These are phyloP conservation scores for Mortierella sp. DNA, from an alignment of 371 early-diverging fungal species.

Conservation along the genomic window DNA sequence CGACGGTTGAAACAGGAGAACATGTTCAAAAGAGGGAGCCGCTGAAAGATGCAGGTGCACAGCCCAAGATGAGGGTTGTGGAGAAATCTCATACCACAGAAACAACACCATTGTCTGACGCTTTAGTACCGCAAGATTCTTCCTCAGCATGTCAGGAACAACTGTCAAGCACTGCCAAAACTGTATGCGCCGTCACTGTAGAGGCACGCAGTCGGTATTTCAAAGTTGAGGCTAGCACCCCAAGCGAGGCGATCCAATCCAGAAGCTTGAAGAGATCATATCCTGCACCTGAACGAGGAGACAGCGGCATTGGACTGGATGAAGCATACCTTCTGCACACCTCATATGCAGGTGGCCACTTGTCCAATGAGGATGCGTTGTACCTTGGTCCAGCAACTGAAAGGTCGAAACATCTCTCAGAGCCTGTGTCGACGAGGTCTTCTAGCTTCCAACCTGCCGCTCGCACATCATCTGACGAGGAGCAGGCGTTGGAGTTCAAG, in stretches of 20 bases:
- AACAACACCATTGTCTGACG: neutral
- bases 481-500: neutral
- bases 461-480: neutral
- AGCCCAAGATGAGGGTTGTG: conserved; percentile 1
- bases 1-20: neutral
- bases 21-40: neutral
- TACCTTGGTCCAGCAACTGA: too few relatives aligned
- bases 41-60: neutral
- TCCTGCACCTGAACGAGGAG: conserved; percentile 17
- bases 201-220: conserved; percentile 46
- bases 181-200: conserved; percentile 1
- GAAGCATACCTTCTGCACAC: conserved; percentile 1
- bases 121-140: neutral
- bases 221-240: conserved; percentile 16
- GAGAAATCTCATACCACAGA: neutral
- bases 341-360: neutral
- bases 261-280: neutral
- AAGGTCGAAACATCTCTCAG: too few relatives aligned
- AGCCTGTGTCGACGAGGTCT: too few relatives aligned
- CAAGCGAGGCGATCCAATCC: neutral
- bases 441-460: neutral
- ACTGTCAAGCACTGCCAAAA: neutral
- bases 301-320: conserved; percentile 42
- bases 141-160: neutral
- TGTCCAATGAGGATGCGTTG: neutral